Percentiles rank a stretch among this genome's conserved stretches.
These are phyloP conservation scores for Rhizophora apiculata DNA, from an alignment of 345 rosid genomes.

Conservation along the genomic window DNA sequence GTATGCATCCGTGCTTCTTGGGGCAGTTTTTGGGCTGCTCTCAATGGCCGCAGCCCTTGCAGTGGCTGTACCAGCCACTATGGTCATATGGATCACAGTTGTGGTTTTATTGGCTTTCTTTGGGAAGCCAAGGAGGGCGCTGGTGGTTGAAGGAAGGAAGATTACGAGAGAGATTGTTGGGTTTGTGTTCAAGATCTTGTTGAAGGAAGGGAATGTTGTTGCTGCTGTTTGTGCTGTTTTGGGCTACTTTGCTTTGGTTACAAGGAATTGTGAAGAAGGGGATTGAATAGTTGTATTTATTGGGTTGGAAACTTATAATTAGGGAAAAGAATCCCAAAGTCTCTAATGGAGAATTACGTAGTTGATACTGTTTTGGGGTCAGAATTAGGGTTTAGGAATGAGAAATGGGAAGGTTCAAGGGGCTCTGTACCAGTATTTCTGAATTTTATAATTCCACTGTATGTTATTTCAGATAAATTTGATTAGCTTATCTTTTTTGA, in stretches of 20 bases:
- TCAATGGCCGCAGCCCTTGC: constrained; percentile 96
- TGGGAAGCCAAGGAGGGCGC: constrained; percentile 65
- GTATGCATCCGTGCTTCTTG: constrained; percentile 85
- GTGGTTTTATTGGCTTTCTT: constrained; percentile 76
- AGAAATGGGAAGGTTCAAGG: constrained; percentile 10
- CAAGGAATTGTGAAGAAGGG: constrained; percentile 46
- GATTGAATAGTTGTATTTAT: constrained; percentile 6
- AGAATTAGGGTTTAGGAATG: neutral
- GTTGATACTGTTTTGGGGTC: neutral
- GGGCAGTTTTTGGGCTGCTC: constrained; percentile 72
- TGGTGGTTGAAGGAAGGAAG: constrained; percentile 74
- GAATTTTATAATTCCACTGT: neutral
- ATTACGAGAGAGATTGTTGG: constrained; percentile 70
- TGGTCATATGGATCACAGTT: constrained; percentile 77
- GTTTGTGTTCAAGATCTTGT: constrained; percentile 56
- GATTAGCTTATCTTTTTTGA: neutral
- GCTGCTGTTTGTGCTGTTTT: constrained; percentile 82
- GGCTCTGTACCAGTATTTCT: neutral
- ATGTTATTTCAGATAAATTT: neutral
- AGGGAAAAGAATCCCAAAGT: too few relatives aligned
- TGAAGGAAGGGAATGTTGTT: constrained; percentile 80
- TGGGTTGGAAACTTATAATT: too few relatives aligned
- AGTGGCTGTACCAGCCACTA: constrained; percentile 85
- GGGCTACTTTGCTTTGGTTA: constrained; percentile 69
- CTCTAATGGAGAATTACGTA: too few relatives aligned